Evolutionary conservation across 495 filamentous ascomycete species (phyloP), one percentile per base, ranked within the genome.

Genomic region (Daldinia decipiens): DNA sequence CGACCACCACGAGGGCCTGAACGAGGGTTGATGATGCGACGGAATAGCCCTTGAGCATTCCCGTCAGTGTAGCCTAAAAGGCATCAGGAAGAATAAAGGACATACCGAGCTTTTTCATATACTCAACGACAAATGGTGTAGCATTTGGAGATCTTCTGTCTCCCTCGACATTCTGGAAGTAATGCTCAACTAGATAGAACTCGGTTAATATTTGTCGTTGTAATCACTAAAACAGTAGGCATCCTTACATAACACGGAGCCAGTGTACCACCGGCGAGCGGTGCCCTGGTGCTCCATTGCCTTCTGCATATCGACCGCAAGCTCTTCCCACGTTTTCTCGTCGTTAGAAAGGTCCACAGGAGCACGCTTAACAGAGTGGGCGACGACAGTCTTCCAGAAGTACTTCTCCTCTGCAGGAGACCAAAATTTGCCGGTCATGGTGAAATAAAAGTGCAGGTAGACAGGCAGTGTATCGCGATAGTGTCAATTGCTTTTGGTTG

Each of bases 361-460:
- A 2, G 74, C 66, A 27, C 82, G 74, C 64, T 82, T 81, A 3
- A 76, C 67, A 1, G 82, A 81, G 8, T 71, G 62, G 9, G 78
- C 70, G 12, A 85, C 72, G n/a, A 79, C 70, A 0, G 32, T 27
- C 19, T 38, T 55, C 83, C 83, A 85, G 74, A 82, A 84, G 62
- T 76, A 54, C 1, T 27, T 24, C 70, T 85, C 83, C 62, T 85
- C 83, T 1, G 73, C 47, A 4, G 31, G 31, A 0, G 75, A 70
- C 83, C 83, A 85, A 8, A 77, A 40, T 57, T 74, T 81, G 7
- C 81, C 81, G 11, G 79, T 82, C 81, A 83, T 83, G 3, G n/a
- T 76, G 65, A 19, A 19, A 24, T 29, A 15, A 21, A 27, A 12
- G 5, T 15, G 15, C 12, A 1, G 19, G 32, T 15, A 5, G 13